Conservation (phyloP, 2,329 filamentous ascomycete genomes). For the Boeremia lycopersici region DNA sequence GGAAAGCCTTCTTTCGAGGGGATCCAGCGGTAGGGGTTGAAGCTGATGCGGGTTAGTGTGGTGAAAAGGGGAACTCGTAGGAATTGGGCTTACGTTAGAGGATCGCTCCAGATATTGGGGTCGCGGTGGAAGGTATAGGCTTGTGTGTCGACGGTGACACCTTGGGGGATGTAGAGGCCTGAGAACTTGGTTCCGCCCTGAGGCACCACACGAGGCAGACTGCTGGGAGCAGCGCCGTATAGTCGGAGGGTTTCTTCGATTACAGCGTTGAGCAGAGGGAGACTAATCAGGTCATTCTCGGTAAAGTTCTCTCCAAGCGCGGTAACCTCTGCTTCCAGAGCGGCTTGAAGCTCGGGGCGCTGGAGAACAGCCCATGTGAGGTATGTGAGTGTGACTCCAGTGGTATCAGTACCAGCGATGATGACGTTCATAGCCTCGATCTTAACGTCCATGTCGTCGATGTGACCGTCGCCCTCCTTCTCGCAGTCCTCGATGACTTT, state of each 20-base stretch:
- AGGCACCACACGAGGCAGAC: conserved; percentile 47
- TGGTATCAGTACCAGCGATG: conserved; percentile 46
- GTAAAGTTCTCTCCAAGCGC: conserved; percentile 24
- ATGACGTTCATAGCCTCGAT: conserved; percentile 44
- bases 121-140: conserved; percentile 50
- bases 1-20: conserved; percentile 24
- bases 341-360: conserved; percentile 24
- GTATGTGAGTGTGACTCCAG: conserved; percentile 43
- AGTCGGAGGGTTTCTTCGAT: conserved; percentile 51
- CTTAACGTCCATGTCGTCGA: conserved; percentile 42
- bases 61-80: not conserved
- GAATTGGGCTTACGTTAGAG: conserved; percentile 23
- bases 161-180: conserved; percentile 46
- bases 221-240: conserved; percentile 44
- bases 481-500: conserved; percentile 42
- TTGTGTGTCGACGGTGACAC: conserved; percentile 48
- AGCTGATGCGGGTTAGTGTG: conserved; percentile 26
- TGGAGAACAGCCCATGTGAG: conserved; percentile 43
- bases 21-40: conserved; percentile 44
- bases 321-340: conserved; percentile 32
- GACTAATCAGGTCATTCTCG: conserved; percentile 40
- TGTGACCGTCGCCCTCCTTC: conserved; percentile 35
- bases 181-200: conserved; percentile 42
- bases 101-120: conserved; percentile 34
- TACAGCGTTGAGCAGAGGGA: conserved; percentile 46